Conservation (phyloP, 208 protist species). For the Acanthamoeba lugdunensis region DNA sequence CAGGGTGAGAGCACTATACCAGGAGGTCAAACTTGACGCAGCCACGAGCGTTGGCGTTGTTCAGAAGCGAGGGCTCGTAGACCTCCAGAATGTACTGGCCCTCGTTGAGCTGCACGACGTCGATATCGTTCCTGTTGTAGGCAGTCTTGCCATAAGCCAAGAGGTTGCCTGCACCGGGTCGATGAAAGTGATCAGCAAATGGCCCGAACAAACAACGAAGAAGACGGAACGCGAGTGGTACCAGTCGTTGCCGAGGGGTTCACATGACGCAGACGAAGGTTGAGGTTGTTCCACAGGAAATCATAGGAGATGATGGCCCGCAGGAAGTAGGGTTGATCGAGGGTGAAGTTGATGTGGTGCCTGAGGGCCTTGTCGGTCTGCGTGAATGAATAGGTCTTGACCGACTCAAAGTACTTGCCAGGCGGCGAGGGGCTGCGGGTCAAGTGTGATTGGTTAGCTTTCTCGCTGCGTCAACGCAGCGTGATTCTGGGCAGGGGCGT, state of each 20-base stretch:
- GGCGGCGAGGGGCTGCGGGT: not conserved
- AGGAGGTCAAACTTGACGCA: slow-evolving; percentile 32
- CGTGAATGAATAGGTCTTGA: slow-evolving; percentile 23
- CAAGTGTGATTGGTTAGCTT: not conserved
- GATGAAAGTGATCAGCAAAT: not conserved
- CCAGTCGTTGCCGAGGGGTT: not conserved
- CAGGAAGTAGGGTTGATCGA: slow-evolving; percentile 54
- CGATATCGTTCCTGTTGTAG: slow-evolving; percentile 71
- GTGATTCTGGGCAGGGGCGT: not conserved
- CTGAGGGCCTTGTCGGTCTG: slow-evolving; percentile 17
- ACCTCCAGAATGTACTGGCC: slow-evolving; percentile 51
- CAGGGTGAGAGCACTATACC: not conserved
- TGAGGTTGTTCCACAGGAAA: slow-evolving; percentile 70
- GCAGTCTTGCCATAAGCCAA: slow-evolving; percentile 47
- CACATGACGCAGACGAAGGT: slow-evolving; percentile 32
- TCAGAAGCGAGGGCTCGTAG: slow-evolving; percentile 65
- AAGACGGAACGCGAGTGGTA: not conserved
- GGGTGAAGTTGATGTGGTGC: slow-evolving; percentile 46
- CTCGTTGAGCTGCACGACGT: slow-evolving; percentile 28
- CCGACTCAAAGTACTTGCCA: slow-evolving; percentile 29
- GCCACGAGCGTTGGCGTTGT: not conserved
- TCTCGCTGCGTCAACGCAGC: not conserved
- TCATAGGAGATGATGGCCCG: slow-evolving; percentile 65
- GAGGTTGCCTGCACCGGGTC: not conserved
- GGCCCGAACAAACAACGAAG: not conserved